Evolutionary conservation across 2,329 filamentous ascomycete genomes (phyloP).

Genomic region (Rhinocladiella similis): DNA sequence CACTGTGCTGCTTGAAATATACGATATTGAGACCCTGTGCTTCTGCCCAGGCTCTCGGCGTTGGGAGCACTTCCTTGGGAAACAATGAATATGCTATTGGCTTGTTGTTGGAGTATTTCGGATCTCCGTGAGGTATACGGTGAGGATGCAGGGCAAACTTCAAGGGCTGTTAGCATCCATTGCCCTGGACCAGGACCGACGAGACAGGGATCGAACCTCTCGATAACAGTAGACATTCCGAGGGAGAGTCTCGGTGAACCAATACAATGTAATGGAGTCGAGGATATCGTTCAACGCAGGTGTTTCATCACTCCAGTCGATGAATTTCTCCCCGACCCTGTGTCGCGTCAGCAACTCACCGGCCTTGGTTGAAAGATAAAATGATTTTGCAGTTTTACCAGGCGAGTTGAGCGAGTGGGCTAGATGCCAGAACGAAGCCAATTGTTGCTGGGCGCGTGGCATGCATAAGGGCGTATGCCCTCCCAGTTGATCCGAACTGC

Average conservation of each 20-base stretch:
- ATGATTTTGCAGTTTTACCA: too few species aligned
- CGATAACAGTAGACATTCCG: slow-evolving; percentile 36
- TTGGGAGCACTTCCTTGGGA: slow-evolving; percentile 42
- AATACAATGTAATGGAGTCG: slow-evolving; percentile 37
- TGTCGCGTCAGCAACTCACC: neutral
- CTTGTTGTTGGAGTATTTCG: slow-evolving; percentile 40
- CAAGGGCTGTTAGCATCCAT: too few species aligned
- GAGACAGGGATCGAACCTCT: neutral
- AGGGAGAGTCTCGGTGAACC: slow-evolving; percentile 39
- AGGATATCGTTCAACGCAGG: slow-evolving; percentile 35
- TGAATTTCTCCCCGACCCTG: slow-evolving; percentile 42
- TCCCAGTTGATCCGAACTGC: slow-evolving; percentile 44
- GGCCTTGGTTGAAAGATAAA: too few species aligned
- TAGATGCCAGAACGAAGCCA: slow-evolving; percentile 54
- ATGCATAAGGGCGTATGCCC: slow-evolving; percentile 55
- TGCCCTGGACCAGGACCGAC: too few species aligned
- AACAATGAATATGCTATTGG: slow-evolving; percentile 51
- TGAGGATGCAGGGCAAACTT: neutral
- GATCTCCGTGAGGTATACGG: slow-evolving; percentile 19
- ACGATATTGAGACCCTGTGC: slow-evolving; percentile 16
- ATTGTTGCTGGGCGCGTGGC: slow-evolving; percentile 57
- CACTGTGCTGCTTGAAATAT: slow-evolving; percentile 9
- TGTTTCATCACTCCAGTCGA: slow-evolving; percentile 38
- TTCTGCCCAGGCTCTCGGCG: slow-evolving; percentile 35
- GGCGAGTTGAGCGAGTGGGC: slow-evolving; percentile 56